Conservation (phyloP, 2,329 filamentous ascomycete genomes). For the Zalaria sp. region DNA sequence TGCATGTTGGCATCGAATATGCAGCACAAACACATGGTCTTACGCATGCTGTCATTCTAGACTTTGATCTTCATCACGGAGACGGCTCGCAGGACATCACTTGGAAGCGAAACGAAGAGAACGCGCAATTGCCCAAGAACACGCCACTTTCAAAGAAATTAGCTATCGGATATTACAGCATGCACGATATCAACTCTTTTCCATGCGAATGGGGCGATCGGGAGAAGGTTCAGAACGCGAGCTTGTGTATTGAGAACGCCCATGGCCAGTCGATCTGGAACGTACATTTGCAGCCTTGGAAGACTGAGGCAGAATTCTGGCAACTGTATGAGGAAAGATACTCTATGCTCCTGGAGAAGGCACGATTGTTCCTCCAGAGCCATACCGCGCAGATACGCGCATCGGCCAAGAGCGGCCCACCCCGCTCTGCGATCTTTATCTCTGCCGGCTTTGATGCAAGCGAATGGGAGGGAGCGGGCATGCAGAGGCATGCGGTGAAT, state of each 20-base stretch:
- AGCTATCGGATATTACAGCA: constrained; percentile 85
- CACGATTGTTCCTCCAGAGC: constrained; percentile 57
- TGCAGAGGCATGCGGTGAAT: constrained; percentile 93
- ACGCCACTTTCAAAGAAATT: constrained; percentile 65
- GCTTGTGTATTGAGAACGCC: constrained; percentile 83
- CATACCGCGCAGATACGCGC: constrained; percentile 54
- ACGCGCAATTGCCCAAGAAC: constrained; percentile 51
- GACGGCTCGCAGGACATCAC: constrained; percentile 92
- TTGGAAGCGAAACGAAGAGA: constrained; percentile 75
- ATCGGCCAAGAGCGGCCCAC: constrained; percentile 42
- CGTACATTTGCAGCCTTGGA: constrained; percentile 82
- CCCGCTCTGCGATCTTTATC: constrained; percentile 81
- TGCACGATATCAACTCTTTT: constrained; percentile 98
- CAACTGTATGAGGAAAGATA: constrained; percentile 71
- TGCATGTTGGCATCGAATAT: constrained; percentile 91
- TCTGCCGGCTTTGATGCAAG: constrained; percentile 96
- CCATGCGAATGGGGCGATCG: constrained; percentile 90
- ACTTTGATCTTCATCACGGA: constrained; percentile 84
- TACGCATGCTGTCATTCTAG: constrained; percentile 86
- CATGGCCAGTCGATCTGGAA: constrained; percentile 96
- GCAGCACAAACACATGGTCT: constrained; percentile 70
- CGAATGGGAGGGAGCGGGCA: constrained; percentile 80
- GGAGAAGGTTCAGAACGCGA: constrained; percentile 87
- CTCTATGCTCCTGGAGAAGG: constrained; percentile 61
- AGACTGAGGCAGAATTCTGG: constrained; percentile 76